phyloP scores from a whole-genome alignment of 2,329 filamentous ascomycete genomes.

The Stachybotrys elegans region DNA sequence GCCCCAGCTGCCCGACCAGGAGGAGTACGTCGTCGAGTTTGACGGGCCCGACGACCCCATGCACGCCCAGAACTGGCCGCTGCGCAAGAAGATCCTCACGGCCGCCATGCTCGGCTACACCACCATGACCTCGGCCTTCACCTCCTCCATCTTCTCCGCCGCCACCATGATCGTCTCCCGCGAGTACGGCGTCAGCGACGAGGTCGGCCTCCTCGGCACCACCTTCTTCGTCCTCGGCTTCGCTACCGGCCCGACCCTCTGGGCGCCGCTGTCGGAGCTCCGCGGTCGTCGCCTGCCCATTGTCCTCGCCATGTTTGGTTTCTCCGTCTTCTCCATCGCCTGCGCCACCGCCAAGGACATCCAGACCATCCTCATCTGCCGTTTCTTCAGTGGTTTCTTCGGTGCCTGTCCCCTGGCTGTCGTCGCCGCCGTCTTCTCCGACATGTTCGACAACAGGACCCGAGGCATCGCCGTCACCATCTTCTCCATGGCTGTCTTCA shows the following conservation, averaged over 20 bases:
- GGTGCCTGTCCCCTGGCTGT: constrained; percentile 65
- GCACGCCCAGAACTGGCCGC: constrained; percentile 83
- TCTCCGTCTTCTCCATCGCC: constrained; percentile 63
- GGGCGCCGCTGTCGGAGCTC: constrained; percentile 69
- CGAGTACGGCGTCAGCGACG: constrained; percentile 55
- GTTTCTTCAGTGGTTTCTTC: constrained; percentile 71
- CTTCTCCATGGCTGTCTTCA: constrained; percentile 51
- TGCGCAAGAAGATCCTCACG: constrained; percentile 69
- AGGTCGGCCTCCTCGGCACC: constrained; percentile 61
- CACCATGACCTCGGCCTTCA: constrained; percentile 66
- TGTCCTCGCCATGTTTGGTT: constrained; percentile 59
- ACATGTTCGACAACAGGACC: constrained; percentile 63
- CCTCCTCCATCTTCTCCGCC: constrained; percentile 69
- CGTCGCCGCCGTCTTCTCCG: constrained; percentile 66
- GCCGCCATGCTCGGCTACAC: constrained; percentile 67
- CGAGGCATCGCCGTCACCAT: constrained; percentile 45
- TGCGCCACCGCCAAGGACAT: constrained; percentile 63
- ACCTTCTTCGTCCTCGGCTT: constrained; percentile 69
- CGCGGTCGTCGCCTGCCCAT: constrained; percentile 61
- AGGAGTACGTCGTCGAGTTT: constrained; percentile 81
- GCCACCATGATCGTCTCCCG: constrained; percentile 53
- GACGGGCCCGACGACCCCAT: constrained; percentile 77
- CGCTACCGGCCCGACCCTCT: constrained; percentile 66
- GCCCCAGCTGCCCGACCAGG: constrained; percentile 61
- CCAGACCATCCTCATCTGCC: constrained; percentile 63